phyloP scores from a whole-genome alignment of 345 rosid species.

The Lepidium sativum region DNA sequence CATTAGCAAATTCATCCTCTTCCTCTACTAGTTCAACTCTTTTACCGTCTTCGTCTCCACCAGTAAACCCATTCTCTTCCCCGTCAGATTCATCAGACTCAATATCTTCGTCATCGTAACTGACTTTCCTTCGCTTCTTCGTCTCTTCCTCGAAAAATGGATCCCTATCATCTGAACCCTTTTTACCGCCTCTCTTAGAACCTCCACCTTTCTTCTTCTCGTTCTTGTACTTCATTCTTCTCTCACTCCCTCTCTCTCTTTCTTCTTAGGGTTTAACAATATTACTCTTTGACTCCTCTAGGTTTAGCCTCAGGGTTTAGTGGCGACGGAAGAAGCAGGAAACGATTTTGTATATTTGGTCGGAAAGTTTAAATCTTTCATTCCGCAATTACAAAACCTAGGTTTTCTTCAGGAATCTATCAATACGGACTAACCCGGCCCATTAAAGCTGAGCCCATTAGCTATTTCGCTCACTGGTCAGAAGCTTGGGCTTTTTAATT shows the following conservation, averaged over 20 bases:
- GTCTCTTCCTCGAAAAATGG: constrained; percentile 40
- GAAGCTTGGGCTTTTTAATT: neutral
- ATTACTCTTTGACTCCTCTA: neutral
- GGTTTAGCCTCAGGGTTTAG: constrained; percentile 27
- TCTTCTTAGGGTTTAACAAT: neutral
- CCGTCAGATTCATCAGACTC: constrained; percentile 55
- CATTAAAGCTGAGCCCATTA: constrained; percentile 10
- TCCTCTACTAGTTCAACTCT: constrained; percentile 23
- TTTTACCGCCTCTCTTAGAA: constrained; percentile 28
- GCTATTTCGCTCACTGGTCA: neutral
- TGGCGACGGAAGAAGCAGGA: constrained; percentile 17
- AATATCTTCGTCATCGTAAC: constrained; percentile 51
- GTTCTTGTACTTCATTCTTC: constrained; percentile 22
- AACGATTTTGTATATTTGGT: constrained; percentile 15
- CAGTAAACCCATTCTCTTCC: constrained; percentile 26
- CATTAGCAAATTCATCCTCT: constrained; percentile 39
- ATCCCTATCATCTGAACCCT: constrained; percentile 27
- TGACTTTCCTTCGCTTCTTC: constrained; percentile 42
- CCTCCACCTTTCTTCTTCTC: constrained; percentile 31
- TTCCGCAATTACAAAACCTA: constrained; percentile 4
- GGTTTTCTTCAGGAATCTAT: constrained; percentile 11
- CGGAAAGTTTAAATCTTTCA: constrained; percentile 15
- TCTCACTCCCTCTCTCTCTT: neutral
- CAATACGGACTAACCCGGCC: neutral
- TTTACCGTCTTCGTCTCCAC: constrained; percentile 20